Evolutionary conservation across 768 basidiomycete species (phyloP), one percentile per base, ranked within the genome.

Genomic region (Xerocomellus dryophilus): DNA sequence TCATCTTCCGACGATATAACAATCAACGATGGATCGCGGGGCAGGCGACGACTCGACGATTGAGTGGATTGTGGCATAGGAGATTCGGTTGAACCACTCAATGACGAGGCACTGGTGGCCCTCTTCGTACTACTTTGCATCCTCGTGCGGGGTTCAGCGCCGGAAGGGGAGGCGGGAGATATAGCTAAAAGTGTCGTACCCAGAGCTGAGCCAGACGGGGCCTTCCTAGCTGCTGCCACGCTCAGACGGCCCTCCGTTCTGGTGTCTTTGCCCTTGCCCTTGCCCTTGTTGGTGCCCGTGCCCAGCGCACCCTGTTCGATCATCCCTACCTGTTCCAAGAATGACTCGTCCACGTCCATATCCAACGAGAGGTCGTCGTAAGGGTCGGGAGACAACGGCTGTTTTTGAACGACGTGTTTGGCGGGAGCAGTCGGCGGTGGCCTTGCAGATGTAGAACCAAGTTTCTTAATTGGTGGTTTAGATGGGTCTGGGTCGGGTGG

Each of bases 321-420:
- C 60, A 57, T 59, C 32, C 67, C 70, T 51, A 66, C 60, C 54
- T 75, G 73, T 57, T 71, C 74, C 20, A 78, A 63, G 53, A 81
- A 72, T 12, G 61, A 69, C 6, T 73, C 76, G 43, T 75, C 70
- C 41, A 77, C 60, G 12, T 68, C 68, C 61, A 72, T 60, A 32
- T 69, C 69, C 39, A 71, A 64, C 25, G 69, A 62, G 29, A 74
- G 72, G 53, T 72, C 70, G 43, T 71, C 73, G 51, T 59, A 71
- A 18, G 68, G 58, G 46, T 69, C 68, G 12, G 61, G 59, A 44
- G 61, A 66, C 44, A 17, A 34, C n/a, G 66, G 17, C 39, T 47
- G 39, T 51, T 58, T 59, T 47, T 17, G 46, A 29, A 38, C 54
- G 41, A 36, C 40, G 12, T 34, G 47, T 43, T 48, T 56, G 20